phyloP scores from a whole-genome alignment of 768 basidiomycete species.

The Chiua virens region DNA sequence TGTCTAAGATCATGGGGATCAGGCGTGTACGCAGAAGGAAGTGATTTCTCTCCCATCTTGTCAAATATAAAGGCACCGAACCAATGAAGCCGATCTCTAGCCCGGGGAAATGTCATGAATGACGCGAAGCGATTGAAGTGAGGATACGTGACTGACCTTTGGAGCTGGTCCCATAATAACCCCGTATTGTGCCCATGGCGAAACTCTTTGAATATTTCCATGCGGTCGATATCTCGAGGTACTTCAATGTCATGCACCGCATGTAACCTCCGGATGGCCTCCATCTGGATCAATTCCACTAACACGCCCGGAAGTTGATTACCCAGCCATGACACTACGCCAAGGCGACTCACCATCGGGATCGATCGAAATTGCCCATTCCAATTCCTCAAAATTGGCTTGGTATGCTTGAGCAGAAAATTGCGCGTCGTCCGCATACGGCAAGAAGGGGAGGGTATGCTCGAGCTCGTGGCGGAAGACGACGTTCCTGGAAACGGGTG shows the following conservation, averaged over 20 bases:
- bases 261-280: constrained; percentile 42
- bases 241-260: constrained; percentile 28
- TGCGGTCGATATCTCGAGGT: constrained; percentile 35
- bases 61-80: constrained; percentile 22
- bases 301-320: background rate
- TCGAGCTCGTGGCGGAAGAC: background rate
- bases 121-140: background rate
- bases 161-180: constrained; percentile 41
- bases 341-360: constrained; percentile 46
- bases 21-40: constrained; percentile 13
- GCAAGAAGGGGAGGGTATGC: constrained; percentile 33
- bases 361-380: constrained; percentile 43
- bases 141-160: constrained; percentile 35
- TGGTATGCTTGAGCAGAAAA: constrained; percentile 38
- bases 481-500: constrained; percentile 40
- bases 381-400: constrained; percentile 20
- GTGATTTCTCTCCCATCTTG: background rate
- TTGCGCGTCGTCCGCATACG: constrained; percentile 46
- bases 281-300: constrained; percentile 52
- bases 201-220: constrained; percentile 26
- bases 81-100: constrained; percentile 43
- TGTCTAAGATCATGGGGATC: constrained; percentile 28
- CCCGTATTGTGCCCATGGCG: constrained; percentile 31
- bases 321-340: background rate
- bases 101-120: background rate